phyloP scores from a whole-genome alignment of 208 protist genomes.

The Trypanosoma lewisi region DNA sequence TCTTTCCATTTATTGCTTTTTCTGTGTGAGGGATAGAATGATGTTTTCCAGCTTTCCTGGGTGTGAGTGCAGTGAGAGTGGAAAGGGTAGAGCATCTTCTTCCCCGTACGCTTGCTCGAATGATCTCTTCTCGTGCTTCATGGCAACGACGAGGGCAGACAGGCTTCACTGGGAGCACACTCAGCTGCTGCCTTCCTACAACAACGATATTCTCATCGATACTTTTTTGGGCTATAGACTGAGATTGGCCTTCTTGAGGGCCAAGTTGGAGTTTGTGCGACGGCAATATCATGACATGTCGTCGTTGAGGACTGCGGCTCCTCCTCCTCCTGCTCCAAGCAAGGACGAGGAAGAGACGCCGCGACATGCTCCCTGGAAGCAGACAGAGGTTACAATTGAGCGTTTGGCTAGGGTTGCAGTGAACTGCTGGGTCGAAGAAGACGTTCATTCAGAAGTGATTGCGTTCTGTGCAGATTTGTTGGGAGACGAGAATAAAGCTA shows the following conservation, averaged over 20 bases:
- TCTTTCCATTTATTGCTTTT: neutral
- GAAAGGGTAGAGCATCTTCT: neutral
- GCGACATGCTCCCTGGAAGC: neutral
- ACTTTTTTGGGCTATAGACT: neutral
- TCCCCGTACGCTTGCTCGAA: neutral
- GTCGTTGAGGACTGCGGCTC: neutral
- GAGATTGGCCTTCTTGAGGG: conserved; percentile 11
- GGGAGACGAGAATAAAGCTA: neutral
- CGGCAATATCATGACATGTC: neutral
- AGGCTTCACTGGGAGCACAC: conserved; percentile 10
- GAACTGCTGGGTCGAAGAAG: conserved; percentile 8
- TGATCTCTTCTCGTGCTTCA: conserved; percentile 12
- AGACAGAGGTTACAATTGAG: conserved; percentile 1
- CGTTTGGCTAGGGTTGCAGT: conserved; percentile 4
- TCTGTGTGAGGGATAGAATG: neutral
- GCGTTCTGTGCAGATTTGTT: conserved; percentile 10
- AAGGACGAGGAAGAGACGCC: neutral
- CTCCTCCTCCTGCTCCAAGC: neutral
- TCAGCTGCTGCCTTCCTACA: conserved; percentile 5
- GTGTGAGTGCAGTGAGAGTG: neutral
- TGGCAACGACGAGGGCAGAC: neutral
- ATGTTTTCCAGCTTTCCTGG: neutral
- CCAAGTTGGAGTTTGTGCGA: conserved; percentile 1
- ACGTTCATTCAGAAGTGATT: conserved; percentile 6
- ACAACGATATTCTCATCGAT: neutral